phyloP scores from a whole-genome alignment of 768 basidiomycete genomes.

The Kwoniella heveanensis region DNA sequence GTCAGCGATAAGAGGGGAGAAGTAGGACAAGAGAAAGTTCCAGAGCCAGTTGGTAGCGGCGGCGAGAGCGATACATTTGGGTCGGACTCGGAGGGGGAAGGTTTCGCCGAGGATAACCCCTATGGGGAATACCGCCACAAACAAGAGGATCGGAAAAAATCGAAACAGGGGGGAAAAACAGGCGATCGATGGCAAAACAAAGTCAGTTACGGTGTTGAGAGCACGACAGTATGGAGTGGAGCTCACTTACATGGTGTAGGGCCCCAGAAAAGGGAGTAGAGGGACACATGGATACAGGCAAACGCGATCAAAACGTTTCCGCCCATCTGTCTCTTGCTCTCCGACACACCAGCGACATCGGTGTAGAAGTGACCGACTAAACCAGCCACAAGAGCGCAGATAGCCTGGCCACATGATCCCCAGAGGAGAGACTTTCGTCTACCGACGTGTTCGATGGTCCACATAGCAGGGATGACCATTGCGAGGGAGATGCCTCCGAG shows the following conservation, averaged over 20 bases:
- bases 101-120: conserved; percentile 68
- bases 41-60: conserved; percentile 62
- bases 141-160: conserved; percentile 36
- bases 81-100: conserved; percentile 76
- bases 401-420: conserved; percentile 9
- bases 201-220: too few relatives aligned
- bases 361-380: conserved; percentile 19
- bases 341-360: conserved; percentile 3
- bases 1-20: conserved; percentile 27
- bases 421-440: conserved; percentile 61
- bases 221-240: too few relatives aligned
- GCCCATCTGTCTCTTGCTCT: neutral
- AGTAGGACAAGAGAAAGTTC: conserved; percentile 32
- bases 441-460: conserved; percentile 74
- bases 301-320: conserved; percentile 18
- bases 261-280: conserved; percentile 23
- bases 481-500: conserved; percentile 74
- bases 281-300: conserved; percentile 12
- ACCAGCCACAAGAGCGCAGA: conserved; percentile 19
- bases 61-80: conserved; percentile 72
- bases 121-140: neutral
- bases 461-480: conserved; percentile 71
- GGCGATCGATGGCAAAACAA: too few relatives aligned
- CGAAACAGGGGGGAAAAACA: too few relatives aligned
- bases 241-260: conserved; percentile 23